Conservation (phyloP, 345 rosid genomes). For the Moringa oleifera region DNA sequence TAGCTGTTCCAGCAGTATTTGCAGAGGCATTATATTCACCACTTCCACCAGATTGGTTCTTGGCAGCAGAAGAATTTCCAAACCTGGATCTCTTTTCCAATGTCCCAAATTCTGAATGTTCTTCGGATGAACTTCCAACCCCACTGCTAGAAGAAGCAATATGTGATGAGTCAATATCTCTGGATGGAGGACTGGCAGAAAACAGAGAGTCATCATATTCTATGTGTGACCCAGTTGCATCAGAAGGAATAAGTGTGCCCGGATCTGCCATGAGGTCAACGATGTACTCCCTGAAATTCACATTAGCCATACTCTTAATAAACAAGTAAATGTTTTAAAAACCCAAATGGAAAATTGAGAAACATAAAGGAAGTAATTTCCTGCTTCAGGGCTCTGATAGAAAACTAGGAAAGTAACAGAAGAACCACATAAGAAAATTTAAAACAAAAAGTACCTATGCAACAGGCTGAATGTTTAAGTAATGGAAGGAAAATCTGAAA, state of each 20-base stretch:
- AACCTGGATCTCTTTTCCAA: slow-evolving; percentile 42
- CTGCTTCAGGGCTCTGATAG: not conserved
- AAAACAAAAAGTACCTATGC: no score
- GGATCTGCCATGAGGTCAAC: slow-evolving; percentile 97
- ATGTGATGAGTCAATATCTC: slow-evolving; percentile 59
- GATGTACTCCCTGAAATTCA: slow-evolving; percentile 88
- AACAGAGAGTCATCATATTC: slow-evolving; percentile 58
- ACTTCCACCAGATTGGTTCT: slow-evolving; percentile 38
- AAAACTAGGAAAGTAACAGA: no score
- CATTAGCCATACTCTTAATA: slow-evolving; percentile 19
- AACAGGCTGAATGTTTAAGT: no score
- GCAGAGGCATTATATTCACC: slow-evolving; percentile 25
- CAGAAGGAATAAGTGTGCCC: slow-evolving; percentile 91
- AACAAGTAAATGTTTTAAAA: slow-evolving; percentile 9
- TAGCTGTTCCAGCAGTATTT: slow-evolving; percentile 18
- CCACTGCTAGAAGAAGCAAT: slow-evolving; percentile 67
- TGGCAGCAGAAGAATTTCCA: slow-evolving; percentile 27
- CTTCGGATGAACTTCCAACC: slow-evolving; percentile 58
- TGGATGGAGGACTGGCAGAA: slow-evolving; percentile 59
- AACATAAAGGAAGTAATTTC: not conserved
- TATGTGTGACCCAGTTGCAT: slow-evolving; percentile 59
- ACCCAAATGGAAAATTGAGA: not conserved
- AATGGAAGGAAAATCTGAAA: no score
- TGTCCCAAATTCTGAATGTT: slow-evolving; percentile 50
- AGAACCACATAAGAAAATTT: no score